These are phyloP conservation scores for Xylaria sp. DNA, from an alignment of 2,329 filamentous ascomycete species.

Conservation along the genomic window DNA sequence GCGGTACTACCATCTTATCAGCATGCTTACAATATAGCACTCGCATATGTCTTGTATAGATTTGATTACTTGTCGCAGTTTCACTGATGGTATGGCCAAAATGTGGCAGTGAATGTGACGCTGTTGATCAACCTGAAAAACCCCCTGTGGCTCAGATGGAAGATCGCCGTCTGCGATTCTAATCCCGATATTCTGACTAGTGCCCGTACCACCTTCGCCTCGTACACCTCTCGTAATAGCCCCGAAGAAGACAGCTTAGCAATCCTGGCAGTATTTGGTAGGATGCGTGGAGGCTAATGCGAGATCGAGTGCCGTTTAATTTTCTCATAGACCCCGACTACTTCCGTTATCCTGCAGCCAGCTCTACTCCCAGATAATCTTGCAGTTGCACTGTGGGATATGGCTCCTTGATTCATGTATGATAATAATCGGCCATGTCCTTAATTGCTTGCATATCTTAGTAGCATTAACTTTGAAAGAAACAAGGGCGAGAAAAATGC, in stretches of 20 bases:
- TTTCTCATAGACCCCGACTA: conserved; percentile 25
- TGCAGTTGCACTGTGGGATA: conserved; percentile 17
- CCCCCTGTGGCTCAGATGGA: not conserved
- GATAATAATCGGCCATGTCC: conserved; percentile 13
- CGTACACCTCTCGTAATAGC: not conserved
- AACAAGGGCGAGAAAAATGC: not conserved
- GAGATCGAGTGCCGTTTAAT: conserved; percentile 31
- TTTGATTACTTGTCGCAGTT: conserved; percentile 8
- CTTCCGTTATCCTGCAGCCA: conserved; percentile 19
- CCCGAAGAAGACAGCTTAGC: not conserved
- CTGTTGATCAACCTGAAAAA: not conserved
- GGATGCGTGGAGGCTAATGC: conserved; percentile 26
- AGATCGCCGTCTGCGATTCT: not conserved
- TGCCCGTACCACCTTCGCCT: conserved; percentile 17
- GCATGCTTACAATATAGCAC: conserved; percentile 7
- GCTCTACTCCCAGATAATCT: conserved; percentile 2
- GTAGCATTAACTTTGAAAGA: not conserved
- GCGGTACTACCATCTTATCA: conserved; percentile 25
- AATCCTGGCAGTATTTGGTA: conserved; percentile 8
- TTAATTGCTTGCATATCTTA: not conserved
- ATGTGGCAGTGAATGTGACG: not conserved
- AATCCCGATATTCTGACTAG: conserved; percentile 15
- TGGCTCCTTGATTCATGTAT: not conserved
- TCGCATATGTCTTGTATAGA: conserved; percentile 20
- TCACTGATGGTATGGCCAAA: not conserved